Evolutionary conservation across 768 basidiomycete species (phyloP).

Genomic region (Tremella yokohamensis): DNA sequence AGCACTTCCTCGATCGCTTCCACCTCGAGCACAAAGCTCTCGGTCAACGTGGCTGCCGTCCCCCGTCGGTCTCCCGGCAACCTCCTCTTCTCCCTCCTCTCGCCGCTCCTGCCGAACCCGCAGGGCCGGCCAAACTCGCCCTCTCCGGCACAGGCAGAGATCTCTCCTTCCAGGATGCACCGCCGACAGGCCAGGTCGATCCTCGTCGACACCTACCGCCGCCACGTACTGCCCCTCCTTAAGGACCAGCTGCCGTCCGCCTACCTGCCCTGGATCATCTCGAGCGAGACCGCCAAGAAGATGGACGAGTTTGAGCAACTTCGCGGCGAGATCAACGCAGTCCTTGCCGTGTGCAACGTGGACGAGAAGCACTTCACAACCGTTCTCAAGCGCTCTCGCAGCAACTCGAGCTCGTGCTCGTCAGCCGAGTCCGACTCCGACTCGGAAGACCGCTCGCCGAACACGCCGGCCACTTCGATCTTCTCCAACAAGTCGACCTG

Average conservation of each 20-base stretch:
- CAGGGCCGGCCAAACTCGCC: constrained; percentile 8
- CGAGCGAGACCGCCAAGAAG: constrained; percentile 24
- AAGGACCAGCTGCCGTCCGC: constrained; percentile 39
- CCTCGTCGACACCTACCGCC: constrained; percentile 51
- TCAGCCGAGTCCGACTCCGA: constrained; percentile 18
- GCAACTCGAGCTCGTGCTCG: constrained; percentile 21
- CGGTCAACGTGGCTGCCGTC: constrained; percentile 13
- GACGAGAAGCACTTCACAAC: constrained; percentile 10
- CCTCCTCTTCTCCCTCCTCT: constrained; percentile 46
- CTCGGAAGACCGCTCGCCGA: constrained; percentile 15
- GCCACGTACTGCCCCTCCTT: constrained; percentile 46
- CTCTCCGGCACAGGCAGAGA: constrained; percentile 17
- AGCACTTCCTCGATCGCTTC: constrained; percentile 13
- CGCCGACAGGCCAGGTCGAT: constrained; percentile 49
- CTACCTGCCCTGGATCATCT: constrained; percentile 46
- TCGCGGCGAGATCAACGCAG: constrained; percentile 31
- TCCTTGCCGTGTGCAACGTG: constrained; percentile 27
- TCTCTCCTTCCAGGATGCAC: constrained; percentile 39
- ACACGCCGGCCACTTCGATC: constrained; percentile 40
- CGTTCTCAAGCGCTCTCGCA: constrained; percentile 17
- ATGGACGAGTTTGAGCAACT: constrained; percentile 35
- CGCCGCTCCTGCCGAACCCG: constrained; percentile 28
- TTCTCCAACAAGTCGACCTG: constrained; percentile 27
- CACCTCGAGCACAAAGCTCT: constrained; percentile 1
- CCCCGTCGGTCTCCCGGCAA: constrained; percentile 34